Percentiles rank a stretch among this genome's conserved stretches.
These are phyloP conservation scores for Aspergillus vadensis DNA, from an alignment of 2,329 filamentous ascomycete genomes.

Conservation along the genomic window DNA sequence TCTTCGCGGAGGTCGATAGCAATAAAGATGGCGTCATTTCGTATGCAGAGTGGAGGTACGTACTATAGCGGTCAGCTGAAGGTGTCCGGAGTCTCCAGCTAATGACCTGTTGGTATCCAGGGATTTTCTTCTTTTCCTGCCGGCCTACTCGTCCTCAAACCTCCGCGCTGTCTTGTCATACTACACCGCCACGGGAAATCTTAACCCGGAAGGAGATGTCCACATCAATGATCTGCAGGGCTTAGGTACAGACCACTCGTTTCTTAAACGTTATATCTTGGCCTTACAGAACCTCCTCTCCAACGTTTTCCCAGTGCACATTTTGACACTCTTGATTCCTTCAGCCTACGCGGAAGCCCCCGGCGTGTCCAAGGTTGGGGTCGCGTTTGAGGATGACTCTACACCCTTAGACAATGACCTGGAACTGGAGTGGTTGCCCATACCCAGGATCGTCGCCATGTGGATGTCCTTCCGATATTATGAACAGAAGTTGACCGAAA, in stretches of 20 bases:
- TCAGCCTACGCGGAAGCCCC: constrained; percentile 37
- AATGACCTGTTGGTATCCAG: constrained; percentile 49
- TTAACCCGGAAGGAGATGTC: constrained; percentile 93
- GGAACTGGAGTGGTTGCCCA: constrained; percentile 46
- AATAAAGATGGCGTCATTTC: constrained; percentile 85
- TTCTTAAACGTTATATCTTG: constrained; percentile 41
- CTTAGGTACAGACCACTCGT: constrained; percentile 71
- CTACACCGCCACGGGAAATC: constrained; percentile 83
- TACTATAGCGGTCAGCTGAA: constrained; percentile 22
- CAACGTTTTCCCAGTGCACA: constrained; percentile 37
- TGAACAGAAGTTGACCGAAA: constrained; percentile 50
- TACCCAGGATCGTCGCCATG: constrained; percentile 46
- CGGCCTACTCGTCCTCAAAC: constrained; percentile 60
- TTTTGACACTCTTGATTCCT: constrained; percentile 35
- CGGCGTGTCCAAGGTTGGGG: constrained; percentile 27
- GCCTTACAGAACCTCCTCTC: constrained; percentile 39
- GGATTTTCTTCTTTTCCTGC: constrained; percentile 91
- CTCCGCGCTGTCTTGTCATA: constrained; percentile 85
- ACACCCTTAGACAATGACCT: constrained; percentile 36
- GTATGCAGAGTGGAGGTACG: constrained; percentile 96
- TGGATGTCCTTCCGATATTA: constrained; percentile 48
- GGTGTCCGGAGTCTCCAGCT: background rate
- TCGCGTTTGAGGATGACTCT: constrained; percentile 33
- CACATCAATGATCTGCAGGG: constrained; percentile 90
- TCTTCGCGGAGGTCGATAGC: constrained; percentile 86